Evolutionary conservation across 192 early-diverging fungal species (phyloP).

Genomic region (Chytriomyces confervae): DNA sequence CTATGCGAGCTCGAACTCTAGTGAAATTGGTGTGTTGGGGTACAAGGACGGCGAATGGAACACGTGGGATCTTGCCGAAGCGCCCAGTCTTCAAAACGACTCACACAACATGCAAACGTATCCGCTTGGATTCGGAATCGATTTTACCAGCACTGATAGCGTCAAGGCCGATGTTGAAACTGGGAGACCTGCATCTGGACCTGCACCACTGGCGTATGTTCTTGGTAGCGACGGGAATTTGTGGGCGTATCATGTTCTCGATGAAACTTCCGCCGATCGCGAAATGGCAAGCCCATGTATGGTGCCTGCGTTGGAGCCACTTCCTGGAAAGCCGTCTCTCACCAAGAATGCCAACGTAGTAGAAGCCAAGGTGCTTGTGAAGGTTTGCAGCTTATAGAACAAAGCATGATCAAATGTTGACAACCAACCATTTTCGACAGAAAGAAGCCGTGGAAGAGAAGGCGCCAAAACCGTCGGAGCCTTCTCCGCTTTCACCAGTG

Average conservation of each 20-base stretch:
- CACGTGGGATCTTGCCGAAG: constrained; percentile 72
- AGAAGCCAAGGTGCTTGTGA: no score
- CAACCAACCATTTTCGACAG: neutral
- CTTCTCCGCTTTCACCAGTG: neutral
- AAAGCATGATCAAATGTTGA: no score
- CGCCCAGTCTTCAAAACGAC: constrained; percentile 59
- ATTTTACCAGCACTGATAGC: constrained; percentile 67
- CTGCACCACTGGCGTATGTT: constrained; percentile 75
- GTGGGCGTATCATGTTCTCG: constrained; percentile 70
- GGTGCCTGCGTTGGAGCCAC: neutral
- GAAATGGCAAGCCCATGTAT: constrained; percentile 1
- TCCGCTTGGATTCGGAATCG: constrained; percentile 75
- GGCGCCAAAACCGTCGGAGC: neutral
- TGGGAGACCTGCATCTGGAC: constrained; percentile 54
- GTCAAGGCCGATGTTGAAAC: constrained; percentile 58
- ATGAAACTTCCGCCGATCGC: constrained; percentile 26
- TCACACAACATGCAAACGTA: constrained; percentile 61
- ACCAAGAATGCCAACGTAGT: no score
- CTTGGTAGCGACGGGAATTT: constrained; percentile 71
- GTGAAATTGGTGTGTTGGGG: constrained; percentile 53
- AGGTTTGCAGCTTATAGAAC: no score
- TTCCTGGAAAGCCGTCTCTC: neutral
- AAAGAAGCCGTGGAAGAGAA: neutral
- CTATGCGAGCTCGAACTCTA: constrained; percentile 3
- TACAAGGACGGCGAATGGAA: constrained; percentile 62